Evolutionary conservation across 2,329 filamentous ascomycete genomes (phyloP), one percentile per base, ranked within the genome.

Genomic region (Xylariaceae sp.): DNA sequence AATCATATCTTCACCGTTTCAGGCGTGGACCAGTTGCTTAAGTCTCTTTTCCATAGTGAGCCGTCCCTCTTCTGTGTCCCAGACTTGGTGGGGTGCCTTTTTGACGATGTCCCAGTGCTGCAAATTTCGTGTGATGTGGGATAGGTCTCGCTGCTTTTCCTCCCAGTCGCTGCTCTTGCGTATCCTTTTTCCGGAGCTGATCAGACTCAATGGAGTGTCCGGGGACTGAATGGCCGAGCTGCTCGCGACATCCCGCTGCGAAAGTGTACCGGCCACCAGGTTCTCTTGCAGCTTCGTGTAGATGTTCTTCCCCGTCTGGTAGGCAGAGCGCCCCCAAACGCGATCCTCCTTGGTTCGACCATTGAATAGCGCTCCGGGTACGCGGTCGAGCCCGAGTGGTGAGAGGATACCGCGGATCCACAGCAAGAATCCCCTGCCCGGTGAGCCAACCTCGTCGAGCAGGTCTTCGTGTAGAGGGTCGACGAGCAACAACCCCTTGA

Each of bases 271-370:
- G 1, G 89, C 89, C 19, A 95, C 87, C 1, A 96, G 69, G 44
- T 82, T 90, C 64, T 98, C 92, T 60, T 98, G 92, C 36, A 98
- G 68, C 60, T 89, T 85, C 4, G 88, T 83, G 57, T 93, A 94
- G 58, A 95, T 81, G 56, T 76, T 81, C 56, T 89, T 93, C 40
- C 84, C 85, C 16, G 70, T 72, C 58, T 94, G 86, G 52, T 87
- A 82, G 1, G 87, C 77, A 5, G 79, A 77, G 28, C 77, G 72
- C 10, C 92, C 92, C 59, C 83, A 93, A 9, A 94, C 78, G 8
- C 92, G 81, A 56, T 96, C 90, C 54, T 83, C 77, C 23, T 84
- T 78, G 2, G 72, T 82, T 25, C 88, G 82, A 23, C 88, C 86
- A 33, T 76, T 75, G 66, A 96, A 85, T 5, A 96, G 59, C 6